phyloP scores from a whole-genome alignment of 2,329 filamentous ascomycete genomes.

The Aspergillus amoenus region DNA sequence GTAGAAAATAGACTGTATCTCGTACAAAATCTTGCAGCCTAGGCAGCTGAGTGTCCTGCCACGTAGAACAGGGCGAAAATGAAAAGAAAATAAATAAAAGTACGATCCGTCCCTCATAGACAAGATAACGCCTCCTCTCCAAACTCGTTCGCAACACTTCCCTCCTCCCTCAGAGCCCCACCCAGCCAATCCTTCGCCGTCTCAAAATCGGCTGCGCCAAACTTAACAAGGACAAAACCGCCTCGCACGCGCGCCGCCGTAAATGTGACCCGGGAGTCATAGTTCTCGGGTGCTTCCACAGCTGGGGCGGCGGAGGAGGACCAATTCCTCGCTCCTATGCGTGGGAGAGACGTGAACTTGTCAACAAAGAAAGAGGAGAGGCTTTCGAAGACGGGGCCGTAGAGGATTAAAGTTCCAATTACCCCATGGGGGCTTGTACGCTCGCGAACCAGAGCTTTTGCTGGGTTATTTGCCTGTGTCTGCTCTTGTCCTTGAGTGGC shows the following conservation, averaged over 20 bases:
- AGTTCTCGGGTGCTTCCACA: constrained; percentile 39
- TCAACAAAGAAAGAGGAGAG: constrained; percentile 73
- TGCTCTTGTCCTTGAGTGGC: constrained; percentile 27
- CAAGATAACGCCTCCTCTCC: constrained; percentile 81
- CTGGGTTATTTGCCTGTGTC: constrained; percentile 6
- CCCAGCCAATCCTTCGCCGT: constrained; percentile 78
- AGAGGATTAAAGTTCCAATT: constrained; percentile 81
- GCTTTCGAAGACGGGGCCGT: constrained; percentile 66
- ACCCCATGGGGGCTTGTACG: constrained; percentile 75
- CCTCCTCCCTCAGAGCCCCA: constrained; percentile 71
- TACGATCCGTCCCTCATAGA: constrained; percentile 41
- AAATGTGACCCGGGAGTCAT: constrained; percentile 64
- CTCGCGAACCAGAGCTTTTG: constrained; percentile 34
- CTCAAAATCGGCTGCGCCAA: constrained; percentile 79
- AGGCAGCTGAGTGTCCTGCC: not conserved
- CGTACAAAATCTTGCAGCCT: not conserved
- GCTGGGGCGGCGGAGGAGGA: constrained; percentile 27
- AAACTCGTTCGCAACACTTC: constrained; percentile 68
- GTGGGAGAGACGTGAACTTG: constrained; percentile 74
- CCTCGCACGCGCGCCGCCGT: constrained; percentile 72
- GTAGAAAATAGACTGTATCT: not conserved
- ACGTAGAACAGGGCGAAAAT: constrained; percentile 2
- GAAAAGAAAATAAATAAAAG: too few relatives aligned
- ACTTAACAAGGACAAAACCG: constrained; percentile 87
- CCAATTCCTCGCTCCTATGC: constrained; percentile 82